Evolutionary conservation across 805 yeast genomes (phyloP), one percentile per base, ranked within the genome.

Genomic region (Metahyphopichia silvanorum): DNA sequence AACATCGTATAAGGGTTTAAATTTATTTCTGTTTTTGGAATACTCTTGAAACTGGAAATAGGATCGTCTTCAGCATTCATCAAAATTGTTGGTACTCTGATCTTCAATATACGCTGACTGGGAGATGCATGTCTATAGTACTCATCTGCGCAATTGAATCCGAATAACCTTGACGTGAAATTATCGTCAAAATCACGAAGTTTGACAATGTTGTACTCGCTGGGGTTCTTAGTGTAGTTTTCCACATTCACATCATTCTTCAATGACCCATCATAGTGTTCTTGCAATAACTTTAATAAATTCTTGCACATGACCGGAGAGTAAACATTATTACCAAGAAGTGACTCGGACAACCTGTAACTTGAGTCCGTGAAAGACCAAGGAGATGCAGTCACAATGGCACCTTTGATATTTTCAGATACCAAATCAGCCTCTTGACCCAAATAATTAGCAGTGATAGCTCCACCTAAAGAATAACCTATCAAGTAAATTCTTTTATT

Each of bases 401-500:
- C 82, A 5, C 82, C 79, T 25, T 70, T 66, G 35, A 82, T 64
- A 34, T 70, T 70, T 1, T 71, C 51, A 32, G 73, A 58, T 2
- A 71, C 74, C 4, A 69, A 70, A 20, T 44, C 52, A 20, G 56
- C 59, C 44, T 79, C 86, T 55, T 81, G 84, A 21, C 85, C 89
- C 33, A 84, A 54, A 48, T 81, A 84, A 49, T 84, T 84, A 13
- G 81, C 66, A 23, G 77, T 47, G 29, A 82, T 66, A 9, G 83
- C 66, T 7, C 86, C 84, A 24, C 94, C 94, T 39, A 84, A 74
- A 1, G 89, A 82, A 43, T 76, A 79, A 0, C 89, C 93, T 27
- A 77, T 69, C 9, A 77, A 66, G 47, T 71, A 82, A n/a, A 84
- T 65, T 37, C 76, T 73, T 56, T 83, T 79, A 19, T 67, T 57